phyloP scores from a whole-genome alignment of 176 grass and related monocot species.

The Dactylis glomerata region DNA sequence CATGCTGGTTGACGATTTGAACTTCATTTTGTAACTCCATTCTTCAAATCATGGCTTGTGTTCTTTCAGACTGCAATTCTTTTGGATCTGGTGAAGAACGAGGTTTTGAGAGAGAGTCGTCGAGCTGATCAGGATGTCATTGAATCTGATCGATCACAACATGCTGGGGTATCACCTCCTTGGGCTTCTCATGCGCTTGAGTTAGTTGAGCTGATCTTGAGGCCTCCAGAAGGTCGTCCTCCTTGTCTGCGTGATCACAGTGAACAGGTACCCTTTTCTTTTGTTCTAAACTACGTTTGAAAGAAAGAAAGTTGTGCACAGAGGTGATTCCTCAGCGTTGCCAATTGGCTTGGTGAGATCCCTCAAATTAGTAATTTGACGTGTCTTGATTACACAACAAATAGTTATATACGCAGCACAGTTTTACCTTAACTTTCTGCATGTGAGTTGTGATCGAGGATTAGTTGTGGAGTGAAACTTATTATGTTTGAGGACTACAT shows the following conservation, averaged over 20 bases:
- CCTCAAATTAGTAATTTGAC: not conserved
- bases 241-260: constrained; percentile 69
- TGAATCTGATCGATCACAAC: constrained; percentile 23
- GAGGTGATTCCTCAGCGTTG: not conserved
- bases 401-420: not conserved
- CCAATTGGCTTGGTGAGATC: not conserved
- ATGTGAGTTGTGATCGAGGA: not conserved
- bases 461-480: not conserved
- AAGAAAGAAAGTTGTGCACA: not conserved
- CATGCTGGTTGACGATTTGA: not conserved
- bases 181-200: constrained; percentile 57
- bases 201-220: constrained; percentile 58
- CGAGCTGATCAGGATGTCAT: constrained; percentile 16
- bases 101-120: constrained; percentile 44
- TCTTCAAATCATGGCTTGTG: constrained; percentile 23
- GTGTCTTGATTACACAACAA: not conserved
- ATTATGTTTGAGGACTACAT: not conserved
- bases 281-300: not conserved
- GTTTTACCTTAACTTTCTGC: not conserved
- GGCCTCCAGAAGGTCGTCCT: constrained; percentile 76
- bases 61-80: constrained; percentile 82
- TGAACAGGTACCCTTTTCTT: constrained; percentile 59
- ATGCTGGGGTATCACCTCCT: constrained; percentile 15
- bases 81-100: constrained; percentile 67
- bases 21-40: not conserved